phyloP scores from a whole-genome alignment of 495 filamentous ascomycete species.

The Aspergillus diversus region DNA sequence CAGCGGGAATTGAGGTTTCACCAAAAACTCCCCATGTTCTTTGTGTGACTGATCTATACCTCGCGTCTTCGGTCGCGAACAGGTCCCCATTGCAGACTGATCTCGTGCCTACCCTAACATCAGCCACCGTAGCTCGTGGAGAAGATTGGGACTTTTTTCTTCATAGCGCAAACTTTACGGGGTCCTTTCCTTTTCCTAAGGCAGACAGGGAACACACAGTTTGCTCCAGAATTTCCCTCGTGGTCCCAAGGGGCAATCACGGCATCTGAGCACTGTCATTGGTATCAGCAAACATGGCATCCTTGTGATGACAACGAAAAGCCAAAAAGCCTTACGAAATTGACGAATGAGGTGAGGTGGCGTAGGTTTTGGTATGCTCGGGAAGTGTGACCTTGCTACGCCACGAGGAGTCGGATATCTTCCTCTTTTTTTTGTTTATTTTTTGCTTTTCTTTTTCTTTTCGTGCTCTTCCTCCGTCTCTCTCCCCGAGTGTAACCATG shows the following conservation, averaged over 20 bases:
- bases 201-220: background rate
- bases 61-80: too few relatives aligned
- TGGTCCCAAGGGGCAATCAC: background rate
- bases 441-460: background rate
- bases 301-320: background rate
- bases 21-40: too few relatives aligned
- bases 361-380: background rate
- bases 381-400: background rate
- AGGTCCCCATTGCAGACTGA: too few relatives aligned
- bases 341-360: background rate
- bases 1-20: background rate
- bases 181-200: background rate
- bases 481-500: background rate
- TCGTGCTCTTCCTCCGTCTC: background rate
- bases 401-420: background rate
- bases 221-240: background rate
- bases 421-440: background rate
- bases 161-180: background rate
- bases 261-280: too few relatives aligned
- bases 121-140: background rate
- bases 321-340: background rate
- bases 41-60: background rate
- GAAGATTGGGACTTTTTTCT: background rate
- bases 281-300: too few relatives aligned
- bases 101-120: background rate